These are phyloP conservation scores for Arthrobotrys musiformis DNA, from an alignment of 2,329 filamentous ascomycete species.

Conservation along the genomic window DNA sequence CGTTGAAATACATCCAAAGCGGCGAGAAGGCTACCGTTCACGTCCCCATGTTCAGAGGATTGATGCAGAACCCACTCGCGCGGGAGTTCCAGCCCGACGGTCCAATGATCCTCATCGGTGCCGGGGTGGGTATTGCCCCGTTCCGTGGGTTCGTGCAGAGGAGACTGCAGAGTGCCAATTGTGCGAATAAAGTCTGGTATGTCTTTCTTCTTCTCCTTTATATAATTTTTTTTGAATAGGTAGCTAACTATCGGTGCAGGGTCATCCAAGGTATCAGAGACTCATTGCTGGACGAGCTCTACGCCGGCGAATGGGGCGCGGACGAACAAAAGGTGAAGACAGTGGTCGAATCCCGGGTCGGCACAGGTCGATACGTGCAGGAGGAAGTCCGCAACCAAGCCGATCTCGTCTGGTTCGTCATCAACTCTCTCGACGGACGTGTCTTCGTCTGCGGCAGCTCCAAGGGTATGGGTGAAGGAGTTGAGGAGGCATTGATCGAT, in stretches of 20 bases:
- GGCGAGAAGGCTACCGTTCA: slow-evolving; percentile 69
- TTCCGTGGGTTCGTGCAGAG: slow-evolving; percentile 98
- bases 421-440: slow-evolving; percentile 93
- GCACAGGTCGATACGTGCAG: slow-evolving; percentile 90
- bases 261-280: slow-evolving; percentile 95
- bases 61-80: slow-evolving; percentile 96
- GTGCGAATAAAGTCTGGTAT: slow-evolving; percentile 93
- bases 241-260: slow-evolving; percentile 50
- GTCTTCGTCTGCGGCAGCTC: slow-evolving; percentile 96
- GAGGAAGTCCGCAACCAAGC: slow-evolving; percentile 92
- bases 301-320: slow-evolving; percentile 94
- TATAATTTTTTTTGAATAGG: background rate
- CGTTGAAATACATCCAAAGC: slow-evolving; percentile 61
- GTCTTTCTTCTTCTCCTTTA: slow-evolving; percentile 14
- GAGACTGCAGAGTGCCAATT: slow-evolving; percentile 90
- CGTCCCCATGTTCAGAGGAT: slow-evolving; percentile 95
- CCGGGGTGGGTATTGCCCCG: slow-evolving; percentile 94
- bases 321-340: slow-evolving; percentile 88
- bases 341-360: slow-evolving; percentile 79
- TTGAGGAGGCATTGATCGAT: slow-evolving; percentile 85
- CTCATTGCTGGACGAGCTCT: slow-evolving; percentile 92
- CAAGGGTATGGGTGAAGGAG: slow-evolving; percentile 97
- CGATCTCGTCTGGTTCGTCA: slow-evolving; percentile 97
- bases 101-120: slow-evolving; percentile 96
- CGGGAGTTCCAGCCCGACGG: slow-evolving; percentile 92